phyloP scores from a whole-genome alignment of 1,284 basidiomycete species.

The Cutaneotrichosporon dermatis region DNA sequence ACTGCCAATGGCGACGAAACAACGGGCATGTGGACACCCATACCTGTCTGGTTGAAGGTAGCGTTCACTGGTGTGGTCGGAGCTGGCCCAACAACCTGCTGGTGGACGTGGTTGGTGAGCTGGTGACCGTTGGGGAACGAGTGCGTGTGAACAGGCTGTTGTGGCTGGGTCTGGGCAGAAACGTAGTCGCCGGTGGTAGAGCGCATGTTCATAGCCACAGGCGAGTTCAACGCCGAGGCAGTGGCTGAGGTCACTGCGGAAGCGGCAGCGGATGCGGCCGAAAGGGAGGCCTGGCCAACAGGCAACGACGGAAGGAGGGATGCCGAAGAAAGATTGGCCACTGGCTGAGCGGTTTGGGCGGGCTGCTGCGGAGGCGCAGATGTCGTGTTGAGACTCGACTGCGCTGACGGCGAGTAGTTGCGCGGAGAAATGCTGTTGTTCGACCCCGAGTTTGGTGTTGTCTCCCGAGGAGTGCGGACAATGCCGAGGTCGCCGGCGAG shows the following conservation, averaged over 20 bases:
- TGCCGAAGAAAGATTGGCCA: neutral
- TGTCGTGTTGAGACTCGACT: constrained; percentile 8
- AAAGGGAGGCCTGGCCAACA: constrained; percentile 18
- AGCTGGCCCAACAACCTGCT: constrained; percentile 5
- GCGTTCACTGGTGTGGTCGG: constrained; percentile 29
- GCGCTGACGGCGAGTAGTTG: constrained; percentile 18
- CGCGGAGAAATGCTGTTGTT: constrained; percentile 32
- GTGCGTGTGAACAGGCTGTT: constrained; percentile 37
- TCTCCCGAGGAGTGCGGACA: constrained; percentile 31
- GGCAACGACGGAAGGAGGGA: constrained; percentile 32
- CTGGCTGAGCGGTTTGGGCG: neutral
- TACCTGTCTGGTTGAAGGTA: constrained; percentile 23
- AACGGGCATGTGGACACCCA: constrained; percentile 36
- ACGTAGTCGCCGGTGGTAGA: constrained; percentile 7
- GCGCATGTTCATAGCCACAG: constrained; percentile 10
- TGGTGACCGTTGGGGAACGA: constrained; percentile 48
- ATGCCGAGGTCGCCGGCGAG: constrained; percentile 39
- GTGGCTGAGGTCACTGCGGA: neutral
- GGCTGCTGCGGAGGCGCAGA: neutral
- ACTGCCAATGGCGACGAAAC: constrained; percentile 42
- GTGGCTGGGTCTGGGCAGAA: neutral
- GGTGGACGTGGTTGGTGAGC: constrained; percentile 38
- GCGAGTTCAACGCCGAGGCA: constrained; percentile 5
- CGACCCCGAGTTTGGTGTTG: constrained; percentile 20
- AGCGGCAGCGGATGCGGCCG: neutral